phyloP scores from a whole-genome alignment of 2,329 filamentous ascomycete genomes.

The Microcera coccophila region DNA sequence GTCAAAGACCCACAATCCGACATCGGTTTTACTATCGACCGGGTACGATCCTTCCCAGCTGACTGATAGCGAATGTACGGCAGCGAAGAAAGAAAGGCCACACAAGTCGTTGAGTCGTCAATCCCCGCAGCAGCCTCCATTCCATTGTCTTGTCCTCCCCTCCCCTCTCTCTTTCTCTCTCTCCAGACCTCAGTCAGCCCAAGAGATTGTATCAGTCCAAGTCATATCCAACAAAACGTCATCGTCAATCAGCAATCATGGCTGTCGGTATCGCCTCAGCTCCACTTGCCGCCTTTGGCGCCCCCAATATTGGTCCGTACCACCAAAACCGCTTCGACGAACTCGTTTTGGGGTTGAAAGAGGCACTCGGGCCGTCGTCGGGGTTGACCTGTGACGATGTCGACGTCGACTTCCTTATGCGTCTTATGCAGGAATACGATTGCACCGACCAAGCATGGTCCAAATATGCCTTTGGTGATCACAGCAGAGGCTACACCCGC shows the following conservation, averaged over 20 bases:
- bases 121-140: conserved; percentile 23
- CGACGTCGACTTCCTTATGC: conserved; percentile 66
- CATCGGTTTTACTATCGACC: conserved; percentile 30
- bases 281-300: conserved; percentile 14
- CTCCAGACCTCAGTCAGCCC: conserved; percentile 10
- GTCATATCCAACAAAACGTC: conserved; percentile 14
- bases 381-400: conserved; percentile 80
- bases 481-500: conserved; percentile 69
- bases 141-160: conserved; percentile 26
- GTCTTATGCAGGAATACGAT: conserved; percentile 70
- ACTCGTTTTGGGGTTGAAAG: conserved; percentile 70
- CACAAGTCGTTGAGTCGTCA: conserved; percentile 16
- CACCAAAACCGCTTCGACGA: conserved; percentile 56
- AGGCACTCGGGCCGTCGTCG: conserved; percentile 72
- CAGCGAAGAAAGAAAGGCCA: conserved; percentile 10
- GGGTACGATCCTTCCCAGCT: conserved; percentile 22
- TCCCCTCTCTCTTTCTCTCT: no score
- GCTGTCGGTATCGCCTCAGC: conserved; percentile 33
- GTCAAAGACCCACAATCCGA: conserved; percentile 25
- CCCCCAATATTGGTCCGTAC: conserved; percentile 21
- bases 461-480: conserved; percentile 70
- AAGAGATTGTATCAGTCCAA: conserved; percentile 5
- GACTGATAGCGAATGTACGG: conserved; percentile 24
- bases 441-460: conserved; percentile 69
- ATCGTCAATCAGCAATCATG: conserved; percentile 31